A percentile compares a stretch with the other conserved stretches of the same genome.
phyloP scores from a whole-genome alignment of 2,329 filamentous ascomycete genomes.

The Pestalotiopsis sp. region DNA sequence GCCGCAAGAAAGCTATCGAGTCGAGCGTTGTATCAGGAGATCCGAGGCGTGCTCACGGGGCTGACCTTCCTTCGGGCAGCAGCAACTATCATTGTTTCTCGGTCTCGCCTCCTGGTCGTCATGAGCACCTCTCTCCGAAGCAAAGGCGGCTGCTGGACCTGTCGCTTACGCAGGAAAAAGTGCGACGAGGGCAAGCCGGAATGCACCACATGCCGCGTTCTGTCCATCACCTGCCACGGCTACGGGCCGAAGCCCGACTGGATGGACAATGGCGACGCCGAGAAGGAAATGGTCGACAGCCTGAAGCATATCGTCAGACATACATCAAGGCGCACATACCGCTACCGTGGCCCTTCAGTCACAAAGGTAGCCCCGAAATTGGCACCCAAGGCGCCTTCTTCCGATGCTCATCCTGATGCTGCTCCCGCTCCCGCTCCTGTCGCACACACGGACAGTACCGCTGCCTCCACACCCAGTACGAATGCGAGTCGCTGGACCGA shows the following conservation, averaged over 20 bases:
- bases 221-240: neutral
- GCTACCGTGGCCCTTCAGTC: constrained; percentile 6
- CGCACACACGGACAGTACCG: neutral
- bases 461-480: neutral
- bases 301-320: neutral
- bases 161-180: neutral
- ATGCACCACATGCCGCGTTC: neutral
- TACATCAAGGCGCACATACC: neutral
- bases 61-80: too few species aligned
- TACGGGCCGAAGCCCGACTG: neutral
- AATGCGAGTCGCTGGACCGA: constrained; percentile 5
- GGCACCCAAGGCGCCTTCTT: neutral
- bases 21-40: neutral
- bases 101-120: neutral
- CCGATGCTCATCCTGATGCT: too few species aligned
- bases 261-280: constrained; percentile 11
- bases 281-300: constrained; percentile 11
- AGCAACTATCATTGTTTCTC: neutral
- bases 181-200: neutral
- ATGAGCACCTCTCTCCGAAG: neutral
- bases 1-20: neutral
- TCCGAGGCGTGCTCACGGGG: neutral
- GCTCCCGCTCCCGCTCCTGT: too few species aligned
- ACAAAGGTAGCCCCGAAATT: neutral
- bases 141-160: neutral